Evolutionary conservation across 2,329 filamentous ascomycete species (phyloP), one percentile per base, ranked within the genome.

Genomic region (Saccharata proteae): DNA sequence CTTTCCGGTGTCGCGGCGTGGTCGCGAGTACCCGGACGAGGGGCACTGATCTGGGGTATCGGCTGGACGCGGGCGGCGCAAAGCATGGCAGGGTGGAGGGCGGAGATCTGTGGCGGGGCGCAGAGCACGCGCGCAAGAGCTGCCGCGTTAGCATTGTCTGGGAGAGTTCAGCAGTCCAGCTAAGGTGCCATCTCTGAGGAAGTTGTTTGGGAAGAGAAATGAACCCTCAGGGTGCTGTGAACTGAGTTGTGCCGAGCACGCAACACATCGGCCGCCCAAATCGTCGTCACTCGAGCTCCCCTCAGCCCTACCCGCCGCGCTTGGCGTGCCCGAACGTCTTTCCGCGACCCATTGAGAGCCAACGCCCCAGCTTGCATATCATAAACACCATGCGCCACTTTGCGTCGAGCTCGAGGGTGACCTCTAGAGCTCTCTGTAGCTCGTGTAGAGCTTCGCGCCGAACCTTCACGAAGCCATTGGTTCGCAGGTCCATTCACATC

Each of bases 1-100:
- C 56, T 51, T 55, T 65, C 44, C 49, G 54, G 47, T 61, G 58
- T 4, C 52, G 52, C 14, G 56, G 57, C 29, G 52, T 57, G 6
- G 55, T 56, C 13, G 59, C 54, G 43, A 65, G 65, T 38, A 64
- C 53, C 30, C 61, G 54, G 18, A 43, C 39, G 32, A 39, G 16
- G 20, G 36, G 33, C 6, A n/a, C n/a, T n/a, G n/a, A n/a, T n/a
- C n/a, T n/a, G n/a, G n/a, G n/a, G n/a, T n/a, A n/a, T n/a, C n/a
- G n/a, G n/a, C n/a, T n/a, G n/a, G 38, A 32, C 18, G 34, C 15
- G 6, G 33, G 36, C 19, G 35, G 29, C 26, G 28, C 24, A 41
- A 38, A 28, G 38, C 37, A 33, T n/a, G 40, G 29, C 34, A 38
- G 41, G 30, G 48, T 41, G 33, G 40, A 39, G 22, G 13, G 17